Conservation (phyloP, 805 yeast species). For the Metschnikowia cubensis region DNA sequence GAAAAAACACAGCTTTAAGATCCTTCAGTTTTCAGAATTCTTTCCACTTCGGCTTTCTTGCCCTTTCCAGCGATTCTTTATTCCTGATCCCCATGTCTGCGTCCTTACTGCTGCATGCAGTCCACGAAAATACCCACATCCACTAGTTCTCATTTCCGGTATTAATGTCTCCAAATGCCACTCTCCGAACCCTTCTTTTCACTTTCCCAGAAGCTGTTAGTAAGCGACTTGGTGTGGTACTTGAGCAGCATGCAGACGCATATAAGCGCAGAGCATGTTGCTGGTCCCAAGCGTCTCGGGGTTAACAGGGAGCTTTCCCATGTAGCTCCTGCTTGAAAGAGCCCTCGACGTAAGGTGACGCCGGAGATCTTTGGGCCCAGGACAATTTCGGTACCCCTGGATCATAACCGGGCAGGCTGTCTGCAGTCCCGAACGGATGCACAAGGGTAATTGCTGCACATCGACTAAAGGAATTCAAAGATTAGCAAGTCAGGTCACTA, state of each 20-base stretch:
- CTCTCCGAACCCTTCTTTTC: no score
- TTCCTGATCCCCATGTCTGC: no score
- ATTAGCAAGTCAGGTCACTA: not conserved
- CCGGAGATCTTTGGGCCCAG: not conserved
- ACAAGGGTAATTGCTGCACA: not conserved
- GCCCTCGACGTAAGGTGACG: not conserved
- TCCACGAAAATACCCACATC: no score
- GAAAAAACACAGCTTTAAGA: no score
- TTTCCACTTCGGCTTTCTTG: no score
- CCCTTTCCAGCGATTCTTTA: no score
- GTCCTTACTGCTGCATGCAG: no score
- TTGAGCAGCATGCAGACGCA: not conserved
- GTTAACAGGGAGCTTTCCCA: not conserved
- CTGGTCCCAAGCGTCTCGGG: not conserved
- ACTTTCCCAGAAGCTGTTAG: no score
- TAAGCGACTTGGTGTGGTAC: no score
- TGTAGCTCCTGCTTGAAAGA: not conserved
- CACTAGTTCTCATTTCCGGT: no score
- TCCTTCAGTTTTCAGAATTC: no score
- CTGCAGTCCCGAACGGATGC: not conserved
- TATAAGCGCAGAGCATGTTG: not conserved
- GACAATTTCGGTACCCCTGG: not conserved
- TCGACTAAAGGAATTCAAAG: not conserved
- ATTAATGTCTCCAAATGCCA: no score
- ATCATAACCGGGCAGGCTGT: not conserved